Evolutionary conservation across 106 monocot species (phyloP).

Genomic region (Hemerocallis citrina): DNA sequence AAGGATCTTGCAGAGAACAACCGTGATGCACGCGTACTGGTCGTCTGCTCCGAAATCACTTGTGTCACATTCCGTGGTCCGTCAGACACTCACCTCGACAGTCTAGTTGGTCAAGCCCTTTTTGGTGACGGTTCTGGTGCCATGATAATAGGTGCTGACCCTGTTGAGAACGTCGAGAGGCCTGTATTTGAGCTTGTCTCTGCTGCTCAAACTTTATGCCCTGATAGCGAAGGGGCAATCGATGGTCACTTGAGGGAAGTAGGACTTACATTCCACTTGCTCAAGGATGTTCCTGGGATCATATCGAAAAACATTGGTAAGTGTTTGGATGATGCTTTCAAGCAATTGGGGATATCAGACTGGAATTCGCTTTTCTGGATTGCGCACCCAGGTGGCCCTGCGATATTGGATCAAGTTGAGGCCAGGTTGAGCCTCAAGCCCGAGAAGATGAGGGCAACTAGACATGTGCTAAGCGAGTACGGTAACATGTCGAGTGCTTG

Average conservation of each 20-base stretch:
- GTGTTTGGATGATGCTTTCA: conserved; percentile 7
- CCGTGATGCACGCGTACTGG: conserved; percentile 11
- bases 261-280: conserved; percentile 13
- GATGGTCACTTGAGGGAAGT: conserved; percentile 15
- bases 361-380: conserved; percentile 14
- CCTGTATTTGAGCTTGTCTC: conserved; percentile 11
- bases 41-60: conserved; percentile 18
- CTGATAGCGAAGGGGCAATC: conserved; percentile 13
- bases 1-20: conserved; percentile 20
- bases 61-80: conserved; percentile 17
- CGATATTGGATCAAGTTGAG: conserved; percentile 12
- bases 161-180: neutral
- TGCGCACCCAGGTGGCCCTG: conserved; percentile 17
- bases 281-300: conserved; percentile 13
- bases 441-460: conserved; percentile 8
- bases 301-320: conserved; percentile 17
- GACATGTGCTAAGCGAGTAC: conserved; percentile 8
- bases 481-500: conserved; percentile 21
- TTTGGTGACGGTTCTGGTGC: conserved; percentile 14
- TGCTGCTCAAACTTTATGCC: conserved; percentile 5
- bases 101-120: conserved; percentile 12
- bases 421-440: neutral
- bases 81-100: conserved; percentile 12
- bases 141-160: conserved; percentile 1
- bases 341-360: conserved; percentile 1